Conservation (phyloP, 495 filamentous ascomycete species). For the Penicillium cataractarum region DNA sequence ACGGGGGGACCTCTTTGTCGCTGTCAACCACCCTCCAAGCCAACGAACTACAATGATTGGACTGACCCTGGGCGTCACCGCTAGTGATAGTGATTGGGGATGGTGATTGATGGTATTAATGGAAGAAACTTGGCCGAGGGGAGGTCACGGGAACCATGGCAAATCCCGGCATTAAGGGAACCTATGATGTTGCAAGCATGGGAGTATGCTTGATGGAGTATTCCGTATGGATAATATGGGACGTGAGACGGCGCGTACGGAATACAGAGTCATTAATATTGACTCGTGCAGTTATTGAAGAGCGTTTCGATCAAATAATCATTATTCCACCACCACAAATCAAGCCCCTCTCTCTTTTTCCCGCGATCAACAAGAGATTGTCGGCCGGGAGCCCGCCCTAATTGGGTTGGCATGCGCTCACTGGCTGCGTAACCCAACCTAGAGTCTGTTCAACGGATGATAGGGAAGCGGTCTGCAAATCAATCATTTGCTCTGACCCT, state of each 20-base stretch:
- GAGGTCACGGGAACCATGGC: slow-evolving; percentile 8
- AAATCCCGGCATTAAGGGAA: neutral
- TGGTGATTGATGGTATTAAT: neutral
- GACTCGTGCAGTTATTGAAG: neutral
- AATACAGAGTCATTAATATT: neutral
- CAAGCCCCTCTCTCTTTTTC: slow-evolving; percentile 21
- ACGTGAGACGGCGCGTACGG: neutral
- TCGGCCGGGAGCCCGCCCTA: slow-evolving; percentile 9
- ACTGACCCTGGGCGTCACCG: slow-evolving; percentile 4
- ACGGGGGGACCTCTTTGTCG: neutral
- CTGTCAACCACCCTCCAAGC: neutral
- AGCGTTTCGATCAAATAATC: neutral
- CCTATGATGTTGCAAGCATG: neutral
- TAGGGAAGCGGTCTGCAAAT: slow-evolving; percentile 18
- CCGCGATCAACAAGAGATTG: slow-evolving; percentile 27
- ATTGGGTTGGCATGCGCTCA: neutral
- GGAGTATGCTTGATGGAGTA: neutral
- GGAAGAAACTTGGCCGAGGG: neutral
- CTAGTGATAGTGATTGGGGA: slow-evolving; percentile 1
- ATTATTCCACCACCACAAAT: neutral
- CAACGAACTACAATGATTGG: neutral
- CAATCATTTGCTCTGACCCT: slow-evolving; percentile 7
- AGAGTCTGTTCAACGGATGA: neutral
- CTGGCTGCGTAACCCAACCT: slow-evolving; percentile 5
- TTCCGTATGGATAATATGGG: neutral